A percentile compares a stretch with the other conserved stretches of the same genome.
These are phyloP conservation scores for Eucalyptus marginata DNA, from an alignment of 345 rosid species.

Conservation along the genomic window DNA sequence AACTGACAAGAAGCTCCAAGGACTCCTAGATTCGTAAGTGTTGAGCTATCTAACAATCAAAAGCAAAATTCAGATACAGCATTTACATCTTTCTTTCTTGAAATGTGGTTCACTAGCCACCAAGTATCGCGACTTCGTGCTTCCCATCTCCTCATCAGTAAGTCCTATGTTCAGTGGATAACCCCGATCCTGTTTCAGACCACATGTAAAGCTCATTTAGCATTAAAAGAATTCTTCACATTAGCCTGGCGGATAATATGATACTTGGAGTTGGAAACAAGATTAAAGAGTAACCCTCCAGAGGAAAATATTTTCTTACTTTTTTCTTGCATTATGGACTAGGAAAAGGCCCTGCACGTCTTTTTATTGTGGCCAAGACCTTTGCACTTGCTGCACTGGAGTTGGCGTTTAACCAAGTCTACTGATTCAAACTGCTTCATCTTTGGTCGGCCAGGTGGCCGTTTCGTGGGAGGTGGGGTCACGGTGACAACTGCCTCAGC, in stretches of 20 bases:
- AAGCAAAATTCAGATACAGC: neutral
- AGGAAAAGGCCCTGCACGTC: conserved; percentile 55
- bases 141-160: neutral
- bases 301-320: neutral
- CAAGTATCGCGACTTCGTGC: neutral
- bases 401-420: conserved; percentile 68
- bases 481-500: conserved; percentile 30
- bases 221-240: neutral
- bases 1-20: neutral
- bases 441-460: conserved; percentile 82
- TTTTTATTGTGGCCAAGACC: conserved; percentile 94
- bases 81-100: neutral
- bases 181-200: neutral
- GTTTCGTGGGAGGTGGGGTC: conserved; percentile 82
- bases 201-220: neutral
- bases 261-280: neutral
- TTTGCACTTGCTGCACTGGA: conserved; percentile 97
- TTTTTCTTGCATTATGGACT: conserved; percentile 3
- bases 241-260: neutral
- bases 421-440: conserved; percentile 47
- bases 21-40: neutral
- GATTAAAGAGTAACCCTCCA: neutral
- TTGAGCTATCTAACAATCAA: neutral
- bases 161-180: neutral
- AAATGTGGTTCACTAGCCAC: neutral